Base-by-base conservation (phyloP, 75 land plant species). In the Pinus albicaulis region DNA sequence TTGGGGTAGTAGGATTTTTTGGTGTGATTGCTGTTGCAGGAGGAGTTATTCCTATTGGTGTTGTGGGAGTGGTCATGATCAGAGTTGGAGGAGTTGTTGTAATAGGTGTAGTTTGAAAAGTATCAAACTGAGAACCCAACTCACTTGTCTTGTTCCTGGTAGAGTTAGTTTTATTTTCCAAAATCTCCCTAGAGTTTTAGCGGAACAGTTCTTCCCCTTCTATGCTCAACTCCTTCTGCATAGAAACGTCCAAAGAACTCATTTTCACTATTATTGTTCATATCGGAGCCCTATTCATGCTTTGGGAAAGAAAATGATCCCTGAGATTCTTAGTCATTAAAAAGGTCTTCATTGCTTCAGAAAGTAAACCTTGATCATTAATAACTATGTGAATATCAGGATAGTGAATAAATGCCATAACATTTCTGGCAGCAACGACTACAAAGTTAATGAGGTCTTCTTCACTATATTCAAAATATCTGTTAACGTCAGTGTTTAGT, bases 41-140 rank as follows among this genome's bases (percentile, higher is more conserved):
- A 25, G 71, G 19, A 3, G 41, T 64, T 4, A 38, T 28, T 4
- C 34, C 26, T 24, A 23, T 22, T n/a, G 74, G 74, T 24, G 74
- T 55, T 22, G 66, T 28, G 12, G 26, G 26, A 14, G 31, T 64
- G 66, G 31, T 23, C 11, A 20, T 55, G 3, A 24, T 53, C 31
- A 56, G 73, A 23, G 73, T 53, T 23, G 55, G 53, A 14, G 73
- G 73, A 19, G 52, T 71, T 41, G 73, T 71, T 10, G 57, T 72
- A 24, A 24, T 24, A 5, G 74, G 74, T 25, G 74, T 23, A 25
- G 74, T 53, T 24, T 57, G 74, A 72, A 23, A 44, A 20, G 57
- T 53, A 41, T 72, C 74, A 44, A 72, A 1, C 74, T 48, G 56
- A 55, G 74, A 72, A 55, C 38, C 44, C 38, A 66, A 2, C 7